Evolutionary conservation across 2,329 filamentous ascomycete species (phyloP), one percentile per base, ranked within the genome.

Genomic region (Fusarium sacchari): DNA sequence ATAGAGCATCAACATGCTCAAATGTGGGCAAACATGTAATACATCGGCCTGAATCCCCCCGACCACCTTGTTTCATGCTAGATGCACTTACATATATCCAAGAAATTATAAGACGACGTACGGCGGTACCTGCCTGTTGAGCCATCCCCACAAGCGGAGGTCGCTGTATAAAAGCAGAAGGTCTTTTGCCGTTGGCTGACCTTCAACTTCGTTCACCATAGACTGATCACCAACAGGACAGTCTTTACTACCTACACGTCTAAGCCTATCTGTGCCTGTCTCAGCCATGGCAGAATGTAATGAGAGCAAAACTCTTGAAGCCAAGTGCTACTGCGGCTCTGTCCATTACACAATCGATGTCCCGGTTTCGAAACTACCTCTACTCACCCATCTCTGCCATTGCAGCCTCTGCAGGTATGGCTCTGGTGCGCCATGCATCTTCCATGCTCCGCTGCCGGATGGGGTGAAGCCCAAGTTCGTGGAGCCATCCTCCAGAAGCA

Each of bases 301-400:
- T 32, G 52, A 69, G 6, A 78, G 71, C 53, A 83, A 80, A 68
- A 82, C 78, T 2, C 81, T 87, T 22, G 80, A 83, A 37, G 85
- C 84, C n/a, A 81, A 81, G 61, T 87, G 86, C 76, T 81, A 82
- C 72, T 88, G 86, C 74, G 82, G 82, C 59, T 81, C 82, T 30
- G 79, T 85, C 11, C 81, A 84, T 72, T 84, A 85, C 76, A 82
- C 79, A 10, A 64, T 87, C 64, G 81, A 83, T 9, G 67, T 87
- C 2, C 82, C 83, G 2, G 72, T 70, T 7, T 76, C 81, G 0
- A 72, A 76, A 3, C 81, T 87, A 0, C 86, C 85, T 0, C 78
- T 87, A 10, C 76, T 79, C 18, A 79, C 81, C 20, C 82, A 86
- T 65, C 77, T 87, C 59, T 87, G 86, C 72, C 82, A 85, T 67